phyloP scores from a whole-genome alignment of 1,139 yeast species.

The Hemisphaericaspora xylofermentans region DNA sequence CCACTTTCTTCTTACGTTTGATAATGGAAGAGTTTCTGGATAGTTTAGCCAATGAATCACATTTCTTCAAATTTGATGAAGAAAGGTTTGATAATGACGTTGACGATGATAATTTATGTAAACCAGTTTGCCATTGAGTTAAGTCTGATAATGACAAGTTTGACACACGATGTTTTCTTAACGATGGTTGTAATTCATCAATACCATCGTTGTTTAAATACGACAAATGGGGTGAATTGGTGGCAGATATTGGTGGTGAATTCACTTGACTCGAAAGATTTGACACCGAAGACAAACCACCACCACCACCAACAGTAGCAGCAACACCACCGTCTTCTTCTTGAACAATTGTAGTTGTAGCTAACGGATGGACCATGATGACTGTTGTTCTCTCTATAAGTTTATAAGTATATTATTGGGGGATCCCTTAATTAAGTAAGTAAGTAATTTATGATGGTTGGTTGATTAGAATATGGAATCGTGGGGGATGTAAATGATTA shows the following conservation, averaged over 20 bases:
- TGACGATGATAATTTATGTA: slow-evolving; percentile 47
- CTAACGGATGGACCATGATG: slow-evolving; percentile 1
- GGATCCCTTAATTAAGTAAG: no score
- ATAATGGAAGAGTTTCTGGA: slow-evolving; percentile 54
- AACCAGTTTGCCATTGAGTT: slow-evolving; percentile 57
- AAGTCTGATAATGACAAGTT: slow-evolving; percentile 67
- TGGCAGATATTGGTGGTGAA: slow-evolving; percentile 8
- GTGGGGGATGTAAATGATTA: neutral
- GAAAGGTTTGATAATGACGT: slow-evolving; percentile 38
- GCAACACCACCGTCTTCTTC: slow-evolving; percentile 97
- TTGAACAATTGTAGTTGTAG: slow-evolving; percentile 51
- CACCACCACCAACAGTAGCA: slow-evolving; percentile 63
- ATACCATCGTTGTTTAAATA: slow-evolving; percentile 72
- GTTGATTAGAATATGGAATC: no score
- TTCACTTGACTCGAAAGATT: neutral
- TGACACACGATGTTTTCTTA: slow-evolving; percentile 66
- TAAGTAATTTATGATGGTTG: no score
- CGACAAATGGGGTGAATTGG: slow-evolving; percentile 35
- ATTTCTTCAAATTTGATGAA: slow-evolving; percentile 44
- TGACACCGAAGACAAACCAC: slow-evolving; percentile 39
- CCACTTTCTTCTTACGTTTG: slow-evolving; percentile 48
- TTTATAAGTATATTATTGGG: neutral
- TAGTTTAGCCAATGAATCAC: slow-evolving; percentile 49
- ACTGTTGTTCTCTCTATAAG: neutral
- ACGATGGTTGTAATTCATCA: slow-evolving; percentile 59